A percentile compares a stretch with the other conserved stretches of the same genome.
phyloP scores from a whole-genome alignment of 2,329 filamentous ascomycete genomes.

The Neopestalotiopsis rosae region DNA sequence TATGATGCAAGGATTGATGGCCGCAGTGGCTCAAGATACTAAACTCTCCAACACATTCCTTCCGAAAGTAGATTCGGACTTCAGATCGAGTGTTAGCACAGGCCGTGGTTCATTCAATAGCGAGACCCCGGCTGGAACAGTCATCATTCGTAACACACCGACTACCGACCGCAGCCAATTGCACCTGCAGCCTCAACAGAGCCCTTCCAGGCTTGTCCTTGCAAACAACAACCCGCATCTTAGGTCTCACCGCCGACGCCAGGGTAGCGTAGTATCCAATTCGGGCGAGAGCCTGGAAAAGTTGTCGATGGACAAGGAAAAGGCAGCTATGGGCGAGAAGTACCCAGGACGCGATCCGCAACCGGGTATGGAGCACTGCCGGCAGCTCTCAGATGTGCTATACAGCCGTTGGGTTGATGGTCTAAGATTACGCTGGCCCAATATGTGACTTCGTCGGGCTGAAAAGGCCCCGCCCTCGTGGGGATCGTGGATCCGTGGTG shows the following conservation, averaged over 20 bases:
- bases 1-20: slow-evolving; percentile 77
- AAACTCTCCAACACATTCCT: slow-evolving; percentile 64
- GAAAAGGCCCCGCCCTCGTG: background rate
- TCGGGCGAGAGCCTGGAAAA: slow-evolving; percentile 42
- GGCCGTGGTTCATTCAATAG: slow-evolving; percentile 22
- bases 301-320: slow-evolving; percentile 50
- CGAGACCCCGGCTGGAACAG: slow-evolving; percentile 58
- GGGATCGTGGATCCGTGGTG: background rate
- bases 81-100: slow-evolving; percentile 2
- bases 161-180: slow-evolving; percentile 41
- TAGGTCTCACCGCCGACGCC: slow-evolving; percentile 75
- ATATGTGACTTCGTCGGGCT: slow-evolving; percentile 12
- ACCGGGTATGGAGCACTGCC: slow-evolving; percentile 89
- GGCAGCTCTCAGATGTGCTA: slow-evolving; percentile 86
- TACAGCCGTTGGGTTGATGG: slow-evolving; percentile 92
- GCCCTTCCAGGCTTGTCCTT: slow-evolving; percentile 72
- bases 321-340: slow-evolving; percentile 53
- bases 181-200: slow-evolving; percentile 33
- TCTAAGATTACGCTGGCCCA: slow-evolving; percentile 71
- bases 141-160: slow-evolving; percentile 58
- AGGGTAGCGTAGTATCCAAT: slow-evolving; percentile 44
- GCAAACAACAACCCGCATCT: slow-evolving; percentile 86
- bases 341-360: slow-evolving; percentile 59
- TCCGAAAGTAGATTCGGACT: slow-evolving; percentile 36
- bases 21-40: slow-evolving; percentile 72